Evolutionary conservation across 2,329 filamentous ascomycete genomes (phyloP).

Genomic region (Rachicladosporium sp.): DNA sequence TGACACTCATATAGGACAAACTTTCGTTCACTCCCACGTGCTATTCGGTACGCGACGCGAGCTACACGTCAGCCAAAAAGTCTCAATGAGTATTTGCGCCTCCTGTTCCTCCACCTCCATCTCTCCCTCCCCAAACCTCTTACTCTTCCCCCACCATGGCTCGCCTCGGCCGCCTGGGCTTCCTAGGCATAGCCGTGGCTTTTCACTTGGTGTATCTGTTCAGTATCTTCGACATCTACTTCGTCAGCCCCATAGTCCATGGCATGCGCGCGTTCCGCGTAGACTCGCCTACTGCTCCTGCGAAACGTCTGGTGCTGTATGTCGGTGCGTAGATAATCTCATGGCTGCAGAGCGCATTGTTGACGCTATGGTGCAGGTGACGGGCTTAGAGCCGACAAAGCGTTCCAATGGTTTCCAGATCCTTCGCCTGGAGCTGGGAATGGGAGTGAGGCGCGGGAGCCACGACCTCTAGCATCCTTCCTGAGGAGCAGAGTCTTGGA

Average conservation of each 20-base stretch:
- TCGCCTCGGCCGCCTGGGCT: constrained; percentile 59
- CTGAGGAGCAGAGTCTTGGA: constrained; percentile 78
- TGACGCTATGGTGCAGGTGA: constrained; percentile 44
- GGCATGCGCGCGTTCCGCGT: constrained; percentile 78
- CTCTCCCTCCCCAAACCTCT: background rate
- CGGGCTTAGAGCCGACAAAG: constrained; percentile 91
- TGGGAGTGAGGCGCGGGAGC: constrained; percentile 46
- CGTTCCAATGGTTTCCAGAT: constrained; percentile 85
- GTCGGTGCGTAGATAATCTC: constrained; percentile 49
- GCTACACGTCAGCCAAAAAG: too few relatives aligned
- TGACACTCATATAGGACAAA: too few relatives aligned
- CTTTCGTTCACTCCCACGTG: too few relatives aligned
- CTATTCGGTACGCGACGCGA: too few relatives aligned
- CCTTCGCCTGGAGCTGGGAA: constrained; percentile 55
- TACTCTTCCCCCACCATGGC: constrained; percentile 26
- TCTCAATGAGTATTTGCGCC: too few relatives aligned
- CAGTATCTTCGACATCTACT: constrained; percentile 98
- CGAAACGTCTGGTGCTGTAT: constrained; percentile 81
- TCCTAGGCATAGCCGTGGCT: constrained; percentile 74
- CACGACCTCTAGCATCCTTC: constrained; percentile 78
- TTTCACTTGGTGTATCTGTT: constrained; percentile 92
- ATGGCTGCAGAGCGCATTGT: background rate
- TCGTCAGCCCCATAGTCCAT: constrained; percentile 91
- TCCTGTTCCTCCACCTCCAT: too few relatives aligned
- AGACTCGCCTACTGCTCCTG: constrained; percentile 59